A percentile compares a stretch with the other conserved stretches of the same genome.
Conservation (phyloP, 805 yeast species). For the Candida sphagnicola region DNA sequence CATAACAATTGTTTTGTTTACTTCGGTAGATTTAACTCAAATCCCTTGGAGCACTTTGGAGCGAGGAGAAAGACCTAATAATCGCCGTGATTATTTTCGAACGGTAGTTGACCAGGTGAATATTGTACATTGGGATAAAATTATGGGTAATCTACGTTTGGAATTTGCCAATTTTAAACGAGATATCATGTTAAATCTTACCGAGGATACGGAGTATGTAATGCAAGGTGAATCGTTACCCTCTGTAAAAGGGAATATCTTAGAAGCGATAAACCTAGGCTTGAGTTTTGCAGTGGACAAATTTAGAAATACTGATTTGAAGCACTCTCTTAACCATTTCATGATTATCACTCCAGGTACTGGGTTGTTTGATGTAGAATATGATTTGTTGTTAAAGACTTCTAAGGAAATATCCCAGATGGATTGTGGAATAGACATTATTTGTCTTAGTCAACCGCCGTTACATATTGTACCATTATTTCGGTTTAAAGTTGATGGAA, state of each 20-base stretch:
- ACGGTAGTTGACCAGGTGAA: conserved; percentile 95
- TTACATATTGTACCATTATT: conserved; percentile 88
- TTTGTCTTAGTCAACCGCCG: conserved; percentile 88
- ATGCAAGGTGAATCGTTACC: conserved; percentile 72
- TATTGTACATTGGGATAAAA: conserved; percentile 83
- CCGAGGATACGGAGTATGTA: conserved; percentile 15
- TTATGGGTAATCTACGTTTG: conserved; percentile 79
- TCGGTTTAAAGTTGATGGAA: conserved; percentile 53
- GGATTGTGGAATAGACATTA: conserved; percentile 84
- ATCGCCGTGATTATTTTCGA: conserved; percentile 75
- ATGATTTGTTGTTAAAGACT: conserved; percentile 67
- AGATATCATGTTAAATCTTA: conserved; percentile 55
- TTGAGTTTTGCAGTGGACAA: conserved; percentile 72
- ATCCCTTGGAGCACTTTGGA: conserved; percentile 54
- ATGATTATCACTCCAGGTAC: conserved; percentile 88
- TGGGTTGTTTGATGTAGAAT: conserved; percentile 90
- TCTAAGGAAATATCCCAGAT: conserved; percentile 70
- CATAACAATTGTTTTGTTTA: conserved; percentile 83
- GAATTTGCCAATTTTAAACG: conserved; percentile 82
- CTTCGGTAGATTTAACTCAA: conserved; percentile 63
- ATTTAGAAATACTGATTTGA: conserved; percentile 77
- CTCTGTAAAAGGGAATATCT: conserved; percentile 80
- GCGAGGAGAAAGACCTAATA: conserved; percentile 67
- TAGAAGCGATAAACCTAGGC: conserved; percentile 85
- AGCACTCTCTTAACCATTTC: conserved; percentile 89